These are phyloP conservation scores for Diddensiella transvaalensis DNA, from an alignment of 805 yeast species.

Conservation along the genomic window DNA sequence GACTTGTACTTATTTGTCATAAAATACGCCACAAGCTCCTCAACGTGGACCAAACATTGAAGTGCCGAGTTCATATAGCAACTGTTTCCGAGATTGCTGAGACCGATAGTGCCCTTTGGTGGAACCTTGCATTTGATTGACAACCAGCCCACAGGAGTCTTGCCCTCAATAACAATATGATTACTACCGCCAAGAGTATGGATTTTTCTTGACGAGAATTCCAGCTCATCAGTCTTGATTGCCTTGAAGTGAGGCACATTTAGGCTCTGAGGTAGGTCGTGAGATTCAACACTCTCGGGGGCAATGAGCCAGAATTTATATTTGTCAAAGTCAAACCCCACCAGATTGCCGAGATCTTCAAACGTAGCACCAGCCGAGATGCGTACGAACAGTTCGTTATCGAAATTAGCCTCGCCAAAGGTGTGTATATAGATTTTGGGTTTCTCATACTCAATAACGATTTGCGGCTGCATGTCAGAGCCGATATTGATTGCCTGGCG, in stretches of 20 bases:
- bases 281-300: neutral
- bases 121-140: constrained; percentile 6
- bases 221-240: neutral
- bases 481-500: neutral
- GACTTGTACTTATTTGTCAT: constrained; percentile 46
- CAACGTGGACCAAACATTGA: constrained; percentile 81
- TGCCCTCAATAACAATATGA: constrained; percentile 17
- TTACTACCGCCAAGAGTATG: neutral
- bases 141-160: constrained; percentile 17
- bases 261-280: constrained; percentile 1
- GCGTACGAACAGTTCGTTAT: neutral
- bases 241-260: constrained; percentile 1
- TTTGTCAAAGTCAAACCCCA: neutral
- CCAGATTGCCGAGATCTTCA: neutral
- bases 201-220: neutral
- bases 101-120: constrained; percentile 51
- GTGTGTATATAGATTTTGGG: constrained; percentile 1
- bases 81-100: constrained; percentile 78
- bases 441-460: constrained; percentile 2
- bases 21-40: constrained; percentile 77
- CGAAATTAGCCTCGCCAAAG: constrained; percentile 1
- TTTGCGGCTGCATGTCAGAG: neutral
- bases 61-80: constrained; percentile 95
- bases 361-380: neutral
- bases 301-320: constrained; percentile 1